Evolutionary conservation across 2,329 filamentous ascomycete species (phyloP).

Genomic region (Colletotrichum sojae): DNA sequence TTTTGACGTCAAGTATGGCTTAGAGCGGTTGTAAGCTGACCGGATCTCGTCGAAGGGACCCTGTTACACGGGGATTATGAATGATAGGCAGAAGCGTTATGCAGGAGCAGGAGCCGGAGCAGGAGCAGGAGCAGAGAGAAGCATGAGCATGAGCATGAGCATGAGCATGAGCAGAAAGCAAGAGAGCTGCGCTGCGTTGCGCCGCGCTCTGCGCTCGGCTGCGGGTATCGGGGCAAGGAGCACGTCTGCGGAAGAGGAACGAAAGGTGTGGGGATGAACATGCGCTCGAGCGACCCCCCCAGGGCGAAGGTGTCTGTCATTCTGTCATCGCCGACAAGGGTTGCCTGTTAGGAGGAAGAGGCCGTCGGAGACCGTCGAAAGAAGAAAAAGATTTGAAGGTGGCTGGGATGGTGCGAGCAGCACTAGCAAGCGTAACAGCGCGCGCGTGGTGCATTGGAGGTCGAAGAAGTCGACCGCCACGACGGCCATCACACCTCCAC

Average conservation of each 20-base stretch:
- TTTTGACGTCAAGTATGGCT: slow-evolving; percentile 38
- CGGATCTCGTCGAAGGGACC: neutral
- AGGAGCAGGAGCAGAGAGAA: too few relatives aligned
- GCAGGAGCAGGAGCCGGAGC: too few relatives aligned
- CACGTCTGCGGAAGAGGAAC: neutral
- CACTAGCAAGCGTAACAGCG: slow-evolving; percentile 12
- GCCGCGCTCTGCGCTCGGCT: neutral
- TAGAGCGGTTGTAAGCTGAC: slow-evolving; percentile 35
- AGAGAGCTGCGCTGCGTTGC: too few relatives aligned
- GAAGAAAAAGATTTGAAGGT: slow-evolving; percentile 5
- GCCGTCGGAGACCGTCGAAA: neutral
- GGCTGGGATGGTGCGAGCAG: slow-evolving; percentile 25
- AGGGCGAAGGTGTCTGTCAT: slow-evolving; percentile 25
- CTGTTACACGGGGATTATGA: too few relatives aligned
- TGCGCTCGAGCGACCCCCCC: slow-evolving; percentile 3
- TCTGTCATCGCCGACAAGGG: slow-evolving; percentile 24
- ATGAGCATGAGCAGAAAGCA: too few relatives aligned
- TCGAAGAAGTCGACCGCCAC: slow-evolving; percentile 15
- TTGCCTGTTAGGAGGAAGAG: slow-evolving; percentile 3
- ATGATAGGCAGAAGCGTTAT: too few relatives aligned
- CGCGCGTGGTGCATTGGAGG: neutral
- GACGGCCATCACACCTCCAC: neutral
- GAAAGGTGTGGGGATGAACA: slow-evolving; percentile 13
- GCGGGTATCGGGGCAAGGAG: slow-evolving; percentile 4
- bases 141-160: too few relatives aligned